A percentile compares a stretch with the other conserved stretches of the same genome.
Conservation (phyloP, 225 moss, liverwort and hornwort species). For the Anthoceros angustus region DNA sequence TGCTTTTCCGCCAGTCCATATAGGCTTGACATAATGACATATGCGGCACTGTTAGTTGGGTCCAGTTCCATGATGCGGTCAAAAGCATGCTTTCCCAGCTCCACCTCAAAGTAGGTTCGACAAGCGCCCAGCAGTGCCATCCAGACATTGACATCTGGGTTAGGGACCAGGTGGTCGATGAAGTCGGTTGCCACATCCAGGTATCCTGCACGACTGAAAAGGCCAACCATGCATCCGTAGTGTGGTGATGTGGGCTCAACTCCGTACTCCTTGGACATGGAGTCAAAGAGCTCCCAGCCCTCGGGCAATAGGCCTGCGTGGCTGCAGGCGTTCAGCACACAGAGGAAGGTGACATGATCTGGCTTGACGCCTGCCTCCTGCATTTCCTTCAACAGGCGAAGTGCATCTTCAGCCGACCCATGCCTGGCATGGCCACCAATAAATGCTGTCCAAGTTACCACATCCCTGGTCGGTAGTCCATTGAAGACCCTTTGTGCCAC, state of each 20-base stretch:
- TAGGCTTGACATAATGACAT: not conserved
- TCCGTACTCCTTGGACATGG: not conserved
- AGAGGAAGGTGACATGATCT: not conserved
- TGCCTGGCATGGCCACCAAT: not conserved
- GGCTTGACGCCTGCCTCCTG: not conserved
- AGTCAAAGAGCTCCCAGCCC: slow-evolving; percentile 1
- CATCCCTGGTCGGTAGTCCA: not conserved
- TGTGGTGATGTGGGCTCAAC: not conserved
- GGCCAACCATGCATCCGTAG: not conserved
- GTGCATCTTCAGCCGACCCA: not conserved
- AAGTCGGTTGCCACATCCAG: not conserved
- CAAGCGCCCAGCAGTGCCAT: not conserved
- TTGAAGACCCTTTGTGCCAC: not conserved
- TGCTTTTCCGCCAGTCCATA: not conserved
- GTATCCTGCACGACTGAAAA: not conserved
- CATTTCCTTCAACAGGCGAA: not conserved
- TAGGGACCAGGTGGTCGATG: not conserved
- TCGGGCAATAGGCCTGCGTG: not conserved
- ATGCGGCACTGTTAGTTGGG: not conserved
- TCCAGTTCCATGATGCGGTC: not conserved
- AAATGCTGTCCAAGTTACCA: not conserved
- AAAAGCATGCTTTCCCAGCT: not conserved
- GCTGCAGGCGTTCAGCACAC: not conserved
- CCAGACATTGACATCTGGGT: not conserved
- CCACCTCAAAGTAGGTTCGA: not conserved